Evolutionary conservation across 306 rosid genomes (phyloP).

Genomic region (Calophaca sinica): DNA sequence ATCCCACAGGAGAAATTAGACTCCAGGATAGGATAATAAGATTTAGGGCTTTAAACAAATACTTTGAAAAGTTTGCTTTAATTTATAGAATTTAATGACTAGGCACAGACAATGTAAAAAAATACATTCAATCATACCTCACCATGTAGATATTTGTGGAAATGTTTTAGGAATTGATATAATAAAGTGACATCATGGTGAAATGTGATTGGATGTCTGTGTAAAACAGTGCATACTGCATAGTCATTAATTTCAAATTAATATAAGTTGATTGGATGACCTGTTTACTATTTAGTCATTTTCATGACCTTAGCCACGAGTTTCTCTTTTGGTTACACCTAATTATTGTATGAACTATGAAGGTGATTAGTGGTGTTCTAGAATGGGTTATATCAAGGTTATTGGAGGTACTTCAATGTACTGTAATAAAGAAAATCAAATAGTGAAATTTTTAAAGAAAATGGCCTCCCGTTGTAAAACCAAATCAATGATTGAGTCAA

Average conservation of each 20-base stretch:
- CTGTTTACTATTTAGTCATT: constrained; percentile 24
- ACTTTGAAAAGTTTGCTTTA: constrained; percentile 4
- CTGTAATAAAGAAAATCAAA: constrained; percentile 13
- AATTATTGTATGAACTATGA: constrained; percentile 26
- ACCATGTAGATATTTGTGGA: too few species aligned
- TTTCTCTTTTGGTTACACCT: constrained; percentile 20
- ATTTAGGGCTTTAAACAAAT: constrained; percentile 23
- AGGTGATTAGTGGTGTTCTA: constrained; percentile 10
- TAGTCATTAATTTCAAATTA: background rate
- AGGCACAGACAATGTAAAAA: too few species aligned
- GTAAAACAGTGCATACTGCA: too few species aligned
- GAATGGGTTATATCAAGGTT: constrained; percentile 29
- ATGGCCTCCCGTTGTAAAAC: constrained; percentile 12
- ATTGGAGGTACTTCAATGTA: constrained; percentile 20
- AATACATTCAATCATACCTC: too few species aligned
- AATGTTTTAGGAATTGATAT: too few species aligned
- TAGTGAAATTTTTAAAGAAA: constrained; percentile 21
- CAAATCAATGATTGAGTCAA: constrained; percentile 29
- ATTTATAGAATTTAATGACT: too few species aligned
- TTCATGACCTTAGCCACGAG: background rate
- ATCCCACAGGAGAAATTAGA: background rate
- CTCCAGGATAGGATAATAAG: constrained; percentile 5
- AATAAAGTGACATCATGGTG: too few species aligned
- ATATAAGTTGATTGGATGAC: constrained; percentile 1
- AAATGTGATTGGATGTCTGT: too few species aligned